Conservation (phyloP, 306 rosid species). For the Amphicarpaea edgeworthii region DNA sequence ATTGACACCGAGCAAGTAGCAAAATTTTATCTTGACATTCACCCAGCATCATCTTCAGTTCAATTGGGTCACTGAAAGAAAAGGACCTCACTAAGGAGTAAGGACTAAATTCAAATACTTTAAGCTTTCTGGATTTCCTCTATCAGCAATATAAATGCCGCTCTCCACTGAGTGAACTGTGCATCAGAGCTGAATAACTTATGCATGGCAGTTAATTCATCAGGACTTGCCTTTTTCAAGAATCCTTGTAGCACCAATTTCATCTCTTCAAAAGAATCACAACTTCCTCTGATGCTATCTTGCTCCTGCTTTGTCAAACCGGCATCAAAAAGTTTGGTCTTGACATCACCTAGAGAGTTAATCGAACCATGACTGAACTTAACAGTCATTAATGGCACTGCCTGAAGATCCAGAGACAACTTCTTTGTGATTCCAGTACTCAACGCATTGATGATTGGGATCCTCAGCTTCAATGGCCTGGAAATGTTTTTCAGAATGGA, state of each 20-base stretch:
- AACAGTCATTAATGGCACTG: slow-evolving; percentile 35
- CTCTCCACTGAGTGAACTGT: slow-evolving; percentile 50
- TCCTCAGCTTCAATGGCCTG: slow-evolving; percentile 87
- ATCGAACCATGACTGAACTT: slow-evolving; percentile 50
- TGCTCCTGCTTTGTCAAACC: slow-evolving; percentile 49
- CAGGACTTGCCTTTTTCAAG: slow-evolving; percentile 63
- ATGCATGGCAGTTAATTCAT: slow-evolving; percentile 64
- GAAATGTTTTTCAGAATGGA: slow-evolving; percentile 34
- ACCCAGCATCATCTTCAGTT: slow-evolving; percentile 36
- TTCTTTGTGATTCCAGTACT: slow-evolving; percentile 73
- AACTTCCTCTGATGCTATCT: slow-evolving; percentile 43
- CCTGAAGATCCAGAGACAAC: slow-evolving; percentile 28
- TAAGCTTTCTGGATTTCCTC: slow-evolving; percentile 60
- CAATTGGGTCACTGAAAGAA: slow-evolving; percentile 46
- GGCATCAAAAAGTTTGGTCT: slow-evolving; percentile 52
- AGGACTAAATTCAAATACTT: slow-evolving; percentile 40
- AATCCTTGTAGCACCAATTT: slow-evolving; percentile 54
- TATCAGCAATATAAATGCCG: slow-evolving; percentile 51
- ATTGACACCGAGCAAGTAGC: slow-evolving; percentile 13
- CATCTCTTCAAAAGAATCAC: slow-evolving; percentile 51
- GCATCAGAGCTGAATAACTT: slow-evolving; percentile 59
- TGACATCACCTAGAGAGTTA: slow-evolving; percentile 43
- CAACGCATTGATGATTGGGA: slow-evolving; percentile 66
- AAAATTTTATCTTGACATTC: slow-evolving; percentile 31
- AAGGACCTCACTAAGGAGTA: slow-evolving; percentile 50